These are phyloP conservation scores for Plasmodium berghei DNA, from an alignment of 169 alveolate species.

Conservation along the genomic window DNA sequence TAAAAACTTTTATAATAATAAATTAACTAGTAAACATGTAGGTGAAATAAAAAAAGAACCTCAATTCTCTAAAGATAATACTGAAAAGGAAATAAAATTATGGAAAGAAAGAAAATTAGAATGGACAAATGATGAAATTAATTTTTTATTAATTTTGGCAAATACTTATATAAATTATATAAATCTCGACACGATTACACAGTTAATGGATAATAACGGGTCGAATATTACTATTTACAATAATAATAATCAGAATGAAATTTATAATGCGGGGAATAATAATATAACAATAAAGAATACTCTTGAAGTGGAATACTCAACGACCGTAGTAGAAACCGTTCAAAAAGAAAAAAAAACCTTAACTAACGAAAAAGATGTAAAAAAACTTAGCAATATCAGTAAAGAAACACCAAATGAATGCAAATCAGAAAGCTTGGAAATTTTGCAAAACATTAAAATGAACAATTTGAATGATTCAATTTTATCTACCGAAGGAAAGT, in stretches of 20 bases:
- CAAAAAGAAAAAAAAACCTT: background rate
- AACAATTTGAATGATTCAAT: background rate
- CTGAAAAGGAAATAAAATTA: constrained; percentile 16
- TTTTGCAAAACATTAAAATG: background rate
- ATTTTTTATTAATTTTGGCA: constrained; percentile 58
- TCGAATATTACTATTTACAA: too few species aligned
- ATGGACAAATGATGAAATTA: constrained; percentile 60
- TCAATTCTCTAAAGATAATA: background rate
- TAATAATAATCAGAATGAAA: background rate
- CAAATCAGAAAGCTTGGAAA: background rate
- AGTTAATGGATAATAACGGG: background rate
- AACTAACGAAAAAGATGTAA: background rate
- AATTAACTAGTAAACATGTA: background rate
- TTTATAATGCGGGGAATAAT: background rate
- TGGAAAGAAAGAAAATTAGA: constrained; percentile 38
- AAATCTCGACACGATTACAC: constrained; percentile 23
- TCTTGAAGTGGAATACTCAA: background rate
- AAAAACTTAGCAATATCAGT: background rate
- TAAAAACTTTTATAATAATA: background rate
- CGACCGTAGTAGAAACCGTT: background rate
- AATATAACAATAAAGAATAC: background rate
- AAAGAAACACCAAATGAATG: background rate
- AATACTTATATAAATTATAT: constrained; percentile 73
- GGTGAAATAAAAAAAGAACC: background rate
- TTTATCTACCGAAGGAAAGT: background rate